Evolutionary conservation across 768 basidiomycete genomes (phyloP).

Genomic region (Chalciporus chontae): DNA sequence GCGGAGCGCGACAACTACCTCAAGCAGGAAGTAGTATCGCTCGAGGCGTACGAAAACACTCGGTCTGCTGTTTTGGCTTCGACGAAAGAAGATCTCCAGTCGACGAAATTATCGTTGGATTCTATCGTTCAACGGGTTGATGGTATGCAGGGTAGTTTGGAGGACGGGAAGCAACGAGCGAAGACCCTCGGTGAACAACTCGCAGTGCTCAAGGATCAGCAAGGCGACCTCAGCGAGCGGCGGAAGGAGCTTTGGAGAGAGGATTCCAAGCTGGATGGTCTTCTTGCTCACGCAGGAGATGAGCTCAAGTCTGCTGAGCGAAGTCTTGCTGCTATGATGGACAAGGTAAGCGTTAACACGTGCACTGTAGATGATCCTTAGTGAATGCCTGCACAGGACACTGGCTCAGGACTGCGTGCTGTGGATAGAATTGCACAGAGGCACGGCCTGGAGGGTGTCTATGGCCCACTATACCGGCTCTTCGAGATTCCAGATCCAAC

Average conservation of each 20-base stretch:
- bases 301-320: constrained; percentile 83
- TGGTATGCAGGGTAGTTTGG: constrained; percentile 53
- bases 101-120: constrained; percentile 43
- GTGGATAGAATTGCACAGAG: constrained; percentile 81
- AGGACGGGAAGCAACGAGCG: constrained; percentile 58
- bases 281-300: constrained; percentile 71
- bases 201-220: constrained; percentile 58
- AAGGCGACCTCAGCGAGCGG: constrained; percentile 68
- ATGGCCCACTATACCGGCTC: constrained; percentile 90
- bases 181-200: constrained; percentile 62
- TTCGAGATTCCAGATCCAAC: constrained; percentile 86
- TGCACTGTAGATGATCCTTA: neutral
- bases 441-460: constrained; percentile 75
- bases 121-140: constrained; percentile 60
- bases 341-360: constrained; percentile 56
- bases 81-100: constrained; percentile 48
- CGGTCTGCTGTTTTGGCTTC: constrained; percentile 56
- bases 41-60: constrained; percentile 55
- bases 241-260: constrained; percentile 95
- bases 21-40: constrained; percentile 69
- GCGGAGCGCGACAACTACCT: constrained; percentile 83
- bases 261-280: constrained; percentile 81
- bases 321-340: constrained; percentile 86
- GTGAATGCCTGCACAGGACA: constrained; percentile 58
- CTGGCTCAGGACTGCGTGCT: constrained; percentile 81